Base-by-base conservation (phyloP, 1,139 yeast species). In the Insectozyma bohioensis region DNA sequence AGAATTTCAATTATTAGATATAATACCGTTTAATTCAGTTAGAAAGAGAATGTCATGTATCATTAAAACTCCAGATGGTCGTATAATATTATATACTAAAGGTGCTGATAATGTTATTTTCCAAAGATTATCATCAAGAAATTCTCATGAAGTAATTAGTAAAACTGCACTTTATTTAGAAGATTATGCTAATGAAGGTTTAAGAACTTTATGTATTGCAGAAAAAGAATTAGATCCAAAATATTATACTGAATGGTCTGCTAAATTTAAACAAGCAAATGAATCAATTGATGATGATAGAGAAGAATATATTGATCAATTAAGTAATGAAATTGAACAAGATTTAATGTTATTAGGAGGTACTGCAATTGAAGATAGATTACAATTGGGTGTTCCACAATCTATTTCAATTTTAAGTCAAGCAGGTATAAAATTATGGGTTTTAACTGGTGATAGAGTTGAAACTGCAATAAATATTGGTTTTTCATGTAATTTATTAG, bases 401-500 rank as follows among this genome's bases (percentile, higher is more conserved):
- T 77, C 97, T 4, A 92, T 92, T 58, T 83, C 88, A 8, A 62
- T 85, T 29, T 72, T 92, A 37, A 86, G 84, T 9, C 76, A 81
- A 46, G 97, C 97, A 6, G 98, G 98, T 51, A 85, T 92, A 46
- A 92, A 92, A 58, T 67, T 92, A 35, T 92, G 98, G 98, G 97
- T 92, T 24, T 71, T 92, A 37, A 92, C 98, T 12, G 98, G 98
- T 59, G 98, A 92, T 61, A 85, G 90, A 62, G 94, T 92, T 30
- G 98, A 92, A 62, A 92, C 98, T 20, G 98, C 98, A 7, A 92
- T 92, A 53, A 92, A 92, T 54, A 92, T 92, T 66, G 98, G 98
- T 4, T 92, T 87, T 55, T 87, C 97, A 9, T 92, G 97, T 70
- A 92, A 92, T 51, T 67, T 92, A 44, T 70, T 92, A 42, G 87